Conservation (phyloP, 495 filamentous ascomycete genomes). For the Podospora fimiseda region DNA sequence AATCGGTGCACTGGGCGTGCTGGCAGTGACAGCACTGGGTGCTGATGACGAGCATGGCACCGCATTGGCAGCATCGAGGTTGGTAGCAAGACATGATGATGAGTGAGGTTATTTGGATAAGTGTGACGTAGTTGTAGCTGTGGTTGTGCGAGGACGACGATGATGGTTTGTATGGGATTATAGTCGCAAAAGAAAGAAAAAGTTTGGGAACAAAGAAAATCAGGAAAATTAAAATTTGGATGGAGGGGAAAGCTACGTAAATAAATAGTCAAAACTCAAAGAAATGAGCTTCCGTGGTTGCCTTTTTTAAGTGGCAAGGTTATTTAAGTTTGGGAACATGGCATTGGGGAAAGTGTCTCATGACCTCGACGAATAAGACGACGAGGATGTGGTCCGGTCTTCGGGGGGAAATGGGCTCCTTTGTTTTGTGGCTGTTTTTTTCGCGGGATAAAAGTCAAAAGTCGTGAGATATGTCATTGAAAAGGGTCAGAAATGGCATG, state of each 20-base stretch:
- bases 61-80: conserved; percentile 44
- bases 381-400: not conserved
- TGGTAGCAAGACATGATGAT: conserved; percentile 29
- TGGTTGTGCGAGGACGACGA: not conserved
- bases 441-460: not conserved
- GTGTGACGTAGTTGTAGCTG: not conserved
- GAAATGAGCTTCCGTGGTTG: not conserved
- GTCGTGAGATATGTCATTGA: not conserved
- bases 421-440: not conserved
- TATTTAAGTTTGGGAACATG: not conserved
- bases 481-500: conserved; percentile 2
- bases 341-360: conserved; percentile 2
- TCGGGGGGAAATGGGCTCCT: not conserved
- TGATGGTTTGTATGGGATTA: not conserved
- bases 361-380: conserved; percentile 5
- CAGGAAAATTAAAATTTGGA: not conserved
- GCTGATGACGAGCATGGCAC: conserved; percentile 44
- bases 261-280: not conserved
- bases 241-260: not conserved
- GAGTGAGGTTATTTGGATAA: conserved; percentile 2
- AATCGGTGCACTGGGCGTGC: conserved; percentile 38
- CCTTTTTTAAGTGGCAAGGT: conserved; percentile 1
- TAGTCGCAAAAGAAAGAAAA: not conserved
- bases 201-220: not conserved
- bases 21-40: conserved; percentile 37